A percentile compares a stretch with the other conserved stretches of the same genome.
phyloP scores from a whole-genome alignment of 208 protist genomes.

The Acanthamoeba triangularis region DNA sequence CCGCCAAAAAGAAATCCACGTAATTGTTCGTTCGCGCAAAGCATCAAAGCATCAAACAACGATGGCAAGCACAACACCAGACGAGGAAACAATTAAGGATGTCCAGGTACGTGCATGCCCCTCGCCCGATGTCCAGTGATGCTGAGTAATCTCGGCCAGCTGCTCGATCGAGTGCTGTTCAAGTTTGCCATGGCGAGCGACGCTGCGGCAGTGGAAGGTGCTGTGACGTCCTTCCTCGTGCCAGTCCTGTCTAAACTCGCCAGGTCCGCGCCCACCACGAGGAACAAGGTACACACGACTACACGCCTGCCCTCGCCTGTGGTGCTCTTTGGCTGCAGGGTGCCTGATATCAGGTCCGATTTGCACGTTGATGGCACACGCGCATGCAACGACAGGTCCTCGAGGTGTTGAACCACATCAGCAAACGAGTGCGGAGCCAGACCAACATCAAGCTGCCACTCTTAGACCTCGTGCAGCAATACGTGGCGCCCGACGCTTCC shows the following conservation, averaged over 20 bases:
- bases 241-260: constrained; percentile 76
- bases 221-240: constrained; percentile 74
- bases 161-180: constrained; percentile 76
- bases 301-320: neutral
- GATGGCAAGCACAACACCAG: neutral
- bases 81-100: neutral
- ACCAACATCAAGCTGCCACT: constrained; percentile 79
- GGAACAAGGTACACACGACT: constrained; percentile 59
- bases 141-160: neutral
- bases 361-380: neutral
- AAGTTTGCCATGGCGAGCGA: constrained; percentile 64
- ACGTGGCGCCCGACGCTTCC: neutral
- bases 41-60: neutral
- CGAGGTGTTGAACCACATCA: constrained; percentile 84
- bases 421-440: constrained; percentile 78
- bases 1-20: too few relatives aligned
- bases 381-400: constrained; percentile 68
- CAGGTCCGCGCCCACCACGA: constrained; percentile 12
- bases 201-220: constrained; percentile 28
- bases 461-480: constrained; percentile 74
- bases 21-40: too few relatives aligned
- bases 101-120: neutral
- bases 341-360: neutral
- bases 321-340: neutral
- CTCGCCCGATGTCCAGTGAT: neutral